Percentiles rank a stretch among this genome's conserved stretches.
phyloP scores from a whole-genome alignment of 208 protist genomes.

The Crithidia sp. region DNA sequence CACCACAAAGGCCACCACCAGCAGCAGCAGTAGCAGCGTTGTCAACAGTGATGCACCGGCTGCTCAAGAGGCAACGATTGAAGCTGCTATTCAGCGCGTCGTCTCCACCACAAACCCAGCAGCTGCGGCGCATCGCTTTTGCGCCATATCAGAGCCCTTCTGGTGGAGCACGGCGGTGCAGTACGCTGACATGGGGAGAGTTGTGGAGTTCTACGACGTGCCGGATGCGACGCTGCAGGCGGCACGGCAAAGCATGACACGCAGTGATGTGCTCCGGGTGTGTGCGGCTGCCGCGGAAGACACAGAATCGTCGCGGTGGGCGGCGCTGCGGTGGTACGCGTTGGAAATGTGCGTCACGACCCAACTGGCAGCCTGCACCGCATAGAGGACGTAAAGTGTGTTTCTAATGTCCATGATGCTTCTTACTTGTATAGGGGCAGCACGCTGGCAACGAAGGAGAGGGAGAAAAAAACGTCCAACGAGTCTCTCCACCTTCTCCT shows the following conservation, averaged over 20 bases:
- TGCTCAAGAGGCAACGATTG: neutral
- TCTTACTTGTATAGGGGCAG: too few relatives aligned
- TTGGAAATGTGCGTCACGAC: slow-evolving; percentile 70
- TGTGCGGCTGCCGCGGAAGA: neutral
- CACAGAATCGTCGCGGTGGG: slow-evolving; percentile 13
- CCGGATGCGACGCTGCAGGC: slow-evolving; percentile 30
- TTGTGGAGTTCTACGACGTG: slow-evolving; percentile 36
- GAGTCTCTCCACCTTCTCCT: neutral
- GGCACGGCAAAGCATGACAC: slow-evolving; percentile 28
- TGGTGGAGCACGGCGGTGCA: slow-evolving; percentile 18
- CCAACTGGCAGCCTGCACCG: slow-evolving; percentile 47
- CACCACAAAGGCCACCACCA: too few relatives aligned
- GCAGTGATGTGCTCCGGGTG: slow-evolving; percentile 8
- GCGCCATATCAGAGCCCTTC: slow-evolving; percentile 13
- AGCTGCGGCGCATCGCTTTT: slow-evolving; percentile 14
- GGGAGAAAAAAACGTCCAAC: neutral
- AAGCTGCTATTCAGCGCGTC: neutral
- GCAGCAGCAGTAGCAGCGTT: too few relatives aligned
- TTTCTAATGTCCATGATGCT: too few relatives aligned
- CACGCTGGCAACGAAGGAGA: neutral
- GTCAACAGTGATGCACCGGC: too few relatives aligned
- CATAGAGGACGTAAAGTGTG: slow-evolving; percentile 6
- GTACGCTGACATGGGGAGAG: slow-evolving; percentile 17
- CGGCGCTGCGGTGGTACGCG: slow-evolving; percentile 27
- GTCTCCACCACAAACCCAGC: slow-evolving; percentile 14